Percentiles rank a stretch among this genome's conserved stretches.
Conservation (phyloP, 208 protist genomes). For the Acanthamoeba lenticulata region DNA sequence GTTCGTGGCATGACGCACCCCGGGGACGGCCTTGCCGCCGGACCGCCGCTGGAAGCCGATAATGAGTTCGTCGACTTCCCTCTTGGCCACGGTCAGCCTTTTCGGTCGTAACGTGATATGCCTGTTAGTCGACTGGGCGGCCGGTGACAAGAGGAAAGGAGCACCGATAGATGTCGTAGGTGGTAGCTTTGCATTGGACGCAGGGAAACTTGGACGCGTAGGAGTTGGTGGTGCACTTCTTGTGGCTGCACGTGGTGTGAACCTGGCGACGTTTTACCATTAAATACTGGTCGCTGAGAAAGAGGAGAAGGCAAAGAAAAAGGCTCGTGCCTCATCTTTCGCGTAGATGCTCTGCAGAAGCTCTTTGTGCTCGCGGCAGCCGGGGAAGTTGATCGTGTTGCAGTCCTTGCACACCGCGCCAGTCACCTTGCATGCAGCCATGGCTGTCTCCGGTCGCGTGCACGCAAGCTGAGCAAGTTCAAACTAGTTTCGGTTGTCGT, state of each 20-base stretch:
- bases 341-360: background rate
- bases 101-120: background rate
- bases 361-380: background rate
- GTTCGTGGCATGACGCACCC: background rate
- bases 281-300: background rate
- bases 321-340: background rate
- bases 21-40: background rate
- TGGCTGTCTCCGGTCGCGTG: too few species aligned
- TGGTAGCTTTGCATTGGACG: background rate
- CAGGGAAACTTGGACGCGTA: slow-evolving; percentile 13
- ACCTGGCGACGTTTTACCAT: background rate
- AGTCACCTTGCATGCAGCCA: background rate
- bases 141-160: background rate
- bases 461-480: too few species aligned
- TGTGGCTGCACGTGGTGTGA: background rate
- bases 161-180: background rate
- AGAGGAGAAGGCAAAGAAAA: background rate
- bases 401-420: background rate
- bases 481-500: too few species aligned
- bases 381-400: background rate
- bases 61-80: background rate
- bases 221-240: slow-evolving; percentile 29
- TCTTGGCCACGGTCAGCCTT: background rate
- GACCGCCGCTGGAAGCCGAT: background rate
- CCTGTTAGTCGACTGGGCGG: background rate